Evolutionary conservation across 495 filamentous ascomycete species (phyloP).

Genomic region (Parmelia sp.): DNA sequence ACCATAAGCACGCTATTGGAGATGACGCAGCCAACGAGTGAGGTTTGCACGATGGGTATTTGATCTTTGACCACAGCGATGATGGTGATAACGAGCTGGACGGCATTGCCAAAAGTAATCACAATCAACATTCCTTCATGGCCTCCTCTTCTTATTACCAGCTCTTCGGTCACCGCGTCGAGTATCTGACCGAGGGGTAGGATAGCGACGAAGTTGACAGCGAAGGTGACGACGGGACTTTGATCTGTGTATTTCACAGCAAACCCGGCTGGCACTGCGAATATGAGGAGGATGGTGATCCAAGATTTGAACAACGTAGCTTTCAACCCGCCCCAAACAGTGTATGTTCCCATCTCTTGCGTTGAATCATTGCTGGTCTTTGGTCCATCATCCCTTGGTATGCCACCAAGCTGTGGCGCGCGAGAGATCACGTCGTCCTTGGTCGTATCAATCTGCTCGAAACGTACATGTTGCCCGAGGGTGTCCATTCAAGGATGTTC

Average conservation of each 20-base stretch:
- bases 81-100: conserved; percentile 23
- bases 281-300: conserved; percentile 1
- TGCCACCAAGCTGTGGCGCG: no score
- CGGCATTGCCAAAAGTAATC: conserved; percentile 19
- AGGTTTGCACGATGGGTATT: conserved; percentile 17
- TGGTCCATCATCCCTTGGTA: neutral
- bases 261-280: conserved; percentile 20
- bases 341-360: neutral
- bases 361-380: neutral
- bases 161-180: conserved; percentile 11
- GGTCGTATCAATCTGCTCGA: neutral
- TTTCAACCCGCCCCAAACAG: neutral
- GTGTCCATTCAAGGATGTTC: neutral
- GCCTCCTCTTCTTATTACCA: conserved; percentile 6
- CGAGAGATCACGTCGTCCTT: neutral
- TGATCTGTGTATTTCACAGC: conserved; percentile 21
- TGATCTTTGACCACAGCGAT: conserved; percentile 22
- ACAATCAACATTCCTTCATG: conserved; percentile 12
- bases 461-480: neutral
- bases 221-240: conserved; percentile 13
- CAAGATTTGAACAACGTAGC: neutral
- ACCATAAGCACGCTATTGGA: conserved; percentile 23
- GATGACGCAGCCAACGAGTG: conserved; percentile 20
- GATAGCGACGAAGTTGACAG: conserved; percentile 24
- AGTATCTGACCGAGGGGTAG: conserved; percentile 12